These are phyloP conservation scores for Deinandra increscens DNA, from an alignment of 129 eudicot genomes.

Conservation along the genomic window DNA sequence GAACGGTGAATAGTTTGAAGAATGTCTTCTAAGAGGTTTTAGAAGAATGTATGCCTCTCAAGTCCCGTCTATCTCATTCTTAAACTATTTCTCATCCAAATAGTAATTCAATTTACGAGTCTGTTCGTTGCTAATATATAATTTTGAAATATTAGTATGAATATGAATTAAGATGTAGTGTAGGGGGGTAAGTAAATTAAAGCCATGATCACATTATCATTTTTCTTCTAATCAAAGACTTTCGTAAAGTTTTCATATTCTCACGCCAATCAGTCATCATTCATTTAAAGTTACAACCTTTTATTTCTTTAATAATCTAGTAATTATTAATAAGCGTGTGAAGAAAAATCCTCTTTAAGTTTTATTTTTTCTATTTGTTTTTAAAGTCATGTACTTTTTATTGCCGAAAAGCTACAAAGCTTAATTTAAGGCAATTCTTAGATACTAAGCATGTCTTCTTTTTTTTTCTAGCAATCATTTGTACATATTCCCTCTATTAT, in stretches of 20 bases:
- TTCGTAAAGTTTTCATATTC: constrained; percentile 18
- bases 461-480: background rate
- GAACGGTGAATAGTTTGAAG: too few relatives aligned
- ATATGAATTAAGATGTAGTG: background rate
- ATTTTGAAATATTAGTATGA: background rate
- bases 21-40: too few relatives aligned
- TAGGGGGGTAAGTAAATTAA: constrained; percentile 1
- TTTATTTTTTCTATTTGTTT: background rate
- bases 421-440: background rate
- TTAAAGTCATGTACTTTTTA: background rate
- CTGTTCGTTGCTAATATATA: too few relatives aligned
- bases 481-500: too few relatives aligned
- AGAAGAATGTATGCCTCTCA: too few relatives aligned
- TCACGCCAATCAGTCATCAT: constrained; percentile 26
- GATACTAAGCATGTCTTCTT: too few relatives aligned
- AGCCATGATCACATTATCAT: constrained; percentile 21
- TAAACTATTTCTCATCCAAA: too few relatives aligned
- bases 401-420: constrained; percentile 59
- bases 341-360: background rate
- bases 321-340: constrained; percentile 23
- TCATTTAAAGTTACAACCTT: background rate
- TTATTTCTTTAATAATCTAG: constrained; percentile 5
- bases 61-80: too few relatives aligned
- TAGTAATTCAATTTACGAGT: too few relatives aligned
- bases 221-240: constrained; percentile 13